Evolutionary conservation across 768 basidiomycete species (phyloP), one percentile per base, ranked within the genome.

Genomic region (Naganishia randhawae): DNA sequence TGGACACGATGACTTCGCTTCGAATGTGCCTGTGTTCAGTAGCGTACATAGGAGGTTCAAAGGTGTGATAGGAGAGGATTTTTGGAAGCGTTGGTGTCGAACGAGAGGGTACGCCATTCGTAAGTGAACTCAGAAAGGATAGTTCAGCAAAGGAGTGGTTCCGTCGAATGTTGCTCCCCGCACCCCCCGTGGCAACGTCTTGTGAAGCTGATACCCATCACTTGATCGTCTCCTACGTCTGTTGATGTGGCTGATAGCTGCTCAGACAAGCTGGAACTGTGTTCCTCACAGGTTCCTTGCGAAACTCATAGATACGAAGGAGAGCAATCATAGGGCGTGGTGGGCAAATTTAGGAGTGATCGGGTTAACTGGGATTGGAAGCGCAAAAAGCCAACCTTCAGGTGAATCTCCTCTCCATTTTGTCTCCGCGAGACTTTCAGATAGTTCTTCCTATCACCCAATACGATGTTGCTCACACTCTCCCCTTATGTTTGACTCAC

Each of bases 1-100:
- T 22, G 45, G 19, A 22, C 22, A 42, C 35, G 27, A 7, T 35
- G 57, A 37, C 16, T 55, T n/a, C n/a, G 54, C 57, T 13, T 16
- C 37, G 19, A 13, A 55, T 57, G 22, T 61, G 39, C 57, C 57
- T 6, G n/a, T 19, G 3, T 61, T 61, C 57, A 19, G 39, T 22
- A 19, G 27, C 7, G 14, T 61, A 3, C 57, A 61, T 19, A 31
- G 57, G 27, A 25, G 57, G 37, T 61, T 42, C 39, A 2, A 22
- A 14, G 39, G 57, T 1, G 16, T 61, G n/a, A 39, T 61, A 39
- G 39, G 57, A 35, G 35, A 61, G 4, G 57, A 61, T 29, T 61
- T 61, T 42, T 42, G 57, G 57, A 42, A 61, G 33, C 31, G 41
- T 8, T 57, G 55, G 55, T 57, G 55, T 39, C 55, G 55, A 8